Percentiles rank a stretch among this genome's conserved stretches.
phyloP scores from a whole-genome alignment of 192 early-diverging fungal species.

The Linnemannia exigua region DNA sequence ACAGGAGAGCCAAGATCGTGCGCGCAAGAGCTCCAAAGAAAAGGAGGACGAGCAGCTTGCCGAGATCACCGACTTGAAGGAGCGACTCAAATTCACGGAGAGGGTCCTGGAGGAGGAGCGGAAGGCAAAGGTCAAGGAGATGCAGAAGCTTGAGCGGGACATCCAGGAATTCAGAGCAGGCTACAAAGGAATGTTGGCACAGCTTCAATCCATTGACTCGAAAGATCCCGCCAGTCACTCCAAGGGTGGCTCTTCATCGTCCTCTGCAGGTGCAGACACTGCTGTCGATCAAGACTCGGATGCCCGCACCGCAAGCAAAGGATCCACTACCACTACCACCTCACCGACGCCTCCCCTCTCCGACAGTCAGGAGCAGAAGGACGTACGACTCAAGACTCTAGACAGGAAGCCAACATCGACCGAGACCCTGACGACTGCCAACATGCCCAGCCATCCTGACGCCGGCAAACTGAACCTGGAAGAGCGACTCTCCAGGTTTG shows the following conservation, averaged over 20 bases:
- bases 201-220: constrained; percentile 1
- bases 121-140: constrained; percentile 24
- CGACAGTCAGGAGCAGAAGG: background rate
- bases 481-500: constrained; percentile 24
- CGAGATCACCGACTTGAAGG: constrained; percentile 17
- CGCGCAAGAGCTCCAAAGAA: constrained; percentile 9
- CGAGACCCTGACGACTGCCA: constrained; percentile 25
- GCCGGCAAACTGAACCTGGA: constrained; percentile 14
- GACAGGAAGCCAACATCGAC: constrained; percentile 28
- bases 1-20: background rate
- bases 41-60: constrained; percentile 18
- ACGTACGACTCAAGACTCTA: background rate
- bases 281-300: constrained; percentile 11
- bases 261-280: constrained; percentile 28
- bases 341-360: background rate
- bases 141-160: constrained; percentile 24
- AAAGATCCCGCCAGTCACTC: background rate
- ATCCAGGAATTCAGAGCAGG: constrained; percentile 22
- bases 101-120: constrained; percentile 20
- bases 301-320: background rate
- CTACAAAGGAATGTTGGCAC: constrained; percentile 17
- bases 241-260: constrained; percentile 21
- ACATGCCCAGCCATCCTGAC: background rate
- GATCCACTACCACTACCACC: background rate
- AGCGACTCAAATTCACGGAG: constrained; percentile 9